Base-by-base conservation (phyloP, 352 stramenopile species). In the Lagenidium sp. region DNA sequence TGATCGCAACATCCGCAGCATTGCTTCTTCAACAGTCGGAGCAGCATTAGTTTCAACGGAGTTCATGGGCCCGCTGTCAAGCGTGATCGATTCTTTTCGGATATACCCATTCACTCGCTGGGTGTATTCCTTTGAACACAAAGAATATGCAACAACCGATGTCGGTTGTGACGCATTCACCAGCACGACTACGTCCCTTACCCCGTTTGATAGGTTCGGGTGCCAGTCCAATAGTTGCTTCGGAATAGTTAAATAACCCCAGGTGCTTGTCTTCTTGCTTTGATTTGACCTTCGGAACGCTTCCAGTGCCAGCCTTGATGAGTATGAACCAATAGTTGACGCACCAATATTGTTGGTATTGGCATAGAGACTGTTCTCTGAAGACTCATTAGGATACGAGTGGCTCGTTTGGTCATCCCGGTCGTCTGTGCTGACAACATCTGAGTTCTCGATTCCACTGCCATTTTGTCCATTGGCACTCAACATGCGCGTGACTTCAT, bases 41-140 rank as follows among this genome's bases (percentile, higher is more conserved):
- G 40, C 44, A 1, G 34, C 32, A 24, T 41, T 50, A 6, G 44
- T 41, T 11, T 61, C 54, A 16, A 65, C 40, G 4, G 42, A 63
- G 46, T 54, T 79, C 63, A 61, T 53, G 16, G 43, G 54, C 21
- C 28, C 58, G n/a, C 28, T 70, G 53, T 51, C 44, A 19, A 44
- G 56, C 42, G 26, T 62, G 36, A 61, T 67, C 38, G 46, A 53
- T 58, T 71, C 70, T 41, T 69, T 86, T 42, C 61, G 67, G 36
- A 91, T 83, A 41, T 82, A 89, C 20, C 69, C 63, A 40, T 83
- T 86, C 16, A 91, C 61, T 36, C 65, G 76, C 22, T 81, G 70
- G 12, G 62, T 85, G 59, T 94, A 92, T 40, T 79, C 59, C 25
- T 82, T 81, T 12, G 82, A 94, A 43, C 79, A 90, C 10, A 94